Conservation (phyloP, 441 rosid genomes). For the Bruguiera hainesii region DNA sequence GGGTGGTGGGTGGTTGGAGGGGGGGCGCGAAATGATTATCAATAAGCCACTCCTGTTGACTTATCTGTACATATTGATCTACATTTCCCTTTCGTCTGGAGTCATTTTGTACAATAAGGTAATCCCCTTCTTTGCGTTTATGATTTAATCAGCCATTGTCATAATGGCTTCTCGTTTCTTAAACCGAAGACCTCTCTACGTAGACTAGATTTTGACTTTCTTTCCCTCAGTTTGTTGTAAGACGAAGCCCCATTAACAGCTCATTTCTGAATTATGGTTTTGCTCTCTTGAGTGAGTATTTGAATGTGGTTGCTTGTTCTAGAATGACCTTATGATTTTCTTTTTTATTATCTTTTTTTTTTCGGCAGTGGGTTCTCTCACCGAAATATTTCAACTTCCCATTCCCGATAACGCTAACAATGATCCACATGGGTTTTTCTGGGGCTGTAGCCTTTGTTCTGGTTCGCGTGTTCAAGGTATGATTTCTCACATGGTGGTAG, state of each 20-base stretch:
- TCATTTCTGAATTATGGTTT: no score
- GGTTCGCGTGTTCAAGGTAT: conserved; percentile 95
- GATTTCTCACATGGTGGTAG: conserved; percentile 2
- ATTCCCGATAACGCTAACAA: conserved; percentile 88
- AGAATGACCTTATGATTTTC: background rate
- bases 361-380: background rate
- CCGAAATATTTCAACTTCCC: conserved; percentile 76
- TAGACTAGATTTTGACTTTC: background rate
- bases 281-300: no score
- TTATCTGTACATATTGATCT: conserved; percentile 73
- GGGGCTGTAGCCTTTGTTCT: conserved; percentile 82
- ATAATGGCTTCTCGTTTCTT: no score
- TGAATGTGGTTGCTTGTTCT: background rate
- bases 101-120: conserved; percentile 91
- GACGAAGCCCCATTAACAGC: background rate
- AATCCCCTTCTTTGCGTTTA: conserved; percentile 2
- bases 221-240: background rate
- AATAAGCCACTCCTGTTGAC: conserved; percentile 64
- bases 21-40: conserved; percentile 42
- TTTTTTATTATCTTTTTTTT: background rate
- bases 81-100: conserved; percentile 80
- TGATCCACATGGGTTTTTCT: conserved; percentile 99
- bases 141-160: background rate
- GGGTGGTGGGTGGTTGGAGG: background rate
- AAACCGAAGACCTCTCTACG: no score